Evolutionary conservation across 2,329 filamentous ascomycete species (phyloP), one percentile per base, ranked within the genome.

Genomic region (Karstenula rhodostoma): DNA sequence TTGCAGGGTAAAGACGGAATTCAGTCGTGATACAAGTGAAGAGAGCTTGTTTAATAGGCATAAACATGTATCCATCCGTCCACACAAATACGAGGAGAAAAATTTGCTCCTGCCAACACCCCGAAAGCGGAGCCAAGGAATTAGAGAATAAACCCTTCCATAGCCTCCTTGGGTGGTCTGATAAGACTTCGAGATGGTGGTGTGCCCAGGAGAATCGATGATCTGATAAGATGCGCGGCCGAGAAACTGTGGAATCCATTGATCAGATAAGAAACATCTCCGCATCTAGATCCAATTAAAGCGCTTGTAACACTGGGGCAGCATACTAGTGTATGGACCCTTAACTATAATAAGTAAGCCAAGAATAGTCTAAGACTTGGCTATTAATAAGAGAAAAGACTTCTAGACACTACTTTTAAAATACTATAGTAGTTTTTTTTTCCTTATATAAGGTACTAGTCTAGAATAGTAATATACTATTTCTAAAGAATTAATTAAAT

Each of bases 211-310:
- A 61, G 56, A 61, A 59, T 66, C 65, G 58, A 72, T 71, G 67
- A 73, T 73, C 71, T 68, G 69, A 72, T 72, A 69, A 72, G 67
- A 68, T 66, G 59, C 42, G 51, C 22, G 43, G 62, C 62, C 64
- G 51, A 66, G 62, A 37, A 33, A 49, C 57, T 62, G 65, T 61
- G 63, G 61, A 51, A 53, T 53, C 62, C 60, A 64, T 62, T 65
- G 63, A 71, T 71, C 67, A 61, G 68, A 73, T 72, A 69, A 72
- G 67, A 68, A 68, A 58, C 60, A 66, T 63, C 68, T 62, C 65
- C 62, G 64, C 53, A 35, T 32, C 55, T 50, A 43, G 37, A 53
- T 52, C 57, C 57, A 59, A 59, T 59, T 35, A 59, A 43, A 17
- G 25, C n/a, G 25, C 15, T 5, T 22, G 13, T 13, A 44, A 22